A percentile compares a stretch with the other conserved stretches of the same genome.
Evolutionary conservation across 441 rosid species (phyloP).

Genomic region (Adansonia madagascariensis): DNA sequence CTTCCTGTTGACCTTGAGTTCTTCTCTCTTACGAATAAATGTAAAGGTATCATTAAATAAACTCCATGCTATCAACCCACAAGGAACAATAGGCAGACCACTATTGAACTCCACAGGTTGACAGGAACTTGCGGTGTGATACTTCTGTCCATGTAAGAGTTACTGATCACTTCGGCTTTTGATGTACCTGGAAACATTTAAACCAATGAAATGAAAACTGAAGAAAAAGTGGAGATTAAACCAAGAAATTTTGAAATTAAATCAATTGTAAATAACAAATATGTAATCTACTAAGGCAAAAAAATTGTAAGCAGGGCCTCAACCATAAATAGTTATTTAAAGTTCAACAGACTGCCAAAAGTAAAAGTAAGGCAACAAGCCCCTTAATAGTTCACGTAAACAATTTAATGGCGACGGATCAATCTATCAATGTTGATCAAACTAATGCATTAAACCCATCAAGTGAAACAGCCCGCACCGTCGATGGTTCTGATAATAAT

Average conservation of each 20-base stretch:
- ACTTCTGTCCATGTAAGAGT: slow-evolving; percentile 60
- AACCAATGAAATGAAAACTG: slow-evolving; percentile 13
- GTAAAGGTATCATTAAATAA: slow-evolving; percentile 82
- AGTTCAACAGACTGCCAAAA: neutral
- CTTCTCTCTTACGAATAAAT: slow-evolving; percentile 48
- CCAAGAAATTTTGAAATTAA: slow-evolving; percentile 10
- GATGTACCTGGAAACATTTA: slow-evolving; percentile 60
- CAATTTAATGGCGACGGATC: neutral
- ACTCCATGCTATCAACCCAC: slow-evolving; percentile 93
- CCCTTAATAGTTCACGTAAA: neutral
- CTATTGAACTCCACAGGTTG: slow-evolving; percentile 65
- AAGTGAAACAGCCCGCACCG: slow-evolving; percentile 51
- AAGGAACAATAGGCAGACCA: slow-evolving; percentile 77
- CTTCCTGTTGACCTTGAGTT: slow-evolving; percentile 56
- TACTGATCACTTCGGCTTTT: slow-evolving; percentile 88
- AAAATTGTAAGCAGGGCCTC: neutral
- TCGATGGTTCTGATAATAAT: slow-evolving; percentile 88
- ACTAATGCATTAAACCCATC: slow-evolving; percentile 13
- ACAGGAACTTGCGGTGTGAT: slow-evolving; percentile 63
- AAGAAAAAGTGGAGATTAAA: slow-evolving; percentile 13
- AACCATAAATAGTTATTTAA: neutral
- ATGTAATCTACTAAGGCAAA: neutral
- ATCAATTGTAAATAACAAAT: neutral
- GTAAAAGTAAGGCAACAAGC: slow-evolving; percentile 14
- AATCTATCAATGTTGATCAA: slow-evolving; percentile 16